Evolutionary conservation across 129 eudicot species (phyloP).

Genomic region (Lactuca sativa): DNA sequence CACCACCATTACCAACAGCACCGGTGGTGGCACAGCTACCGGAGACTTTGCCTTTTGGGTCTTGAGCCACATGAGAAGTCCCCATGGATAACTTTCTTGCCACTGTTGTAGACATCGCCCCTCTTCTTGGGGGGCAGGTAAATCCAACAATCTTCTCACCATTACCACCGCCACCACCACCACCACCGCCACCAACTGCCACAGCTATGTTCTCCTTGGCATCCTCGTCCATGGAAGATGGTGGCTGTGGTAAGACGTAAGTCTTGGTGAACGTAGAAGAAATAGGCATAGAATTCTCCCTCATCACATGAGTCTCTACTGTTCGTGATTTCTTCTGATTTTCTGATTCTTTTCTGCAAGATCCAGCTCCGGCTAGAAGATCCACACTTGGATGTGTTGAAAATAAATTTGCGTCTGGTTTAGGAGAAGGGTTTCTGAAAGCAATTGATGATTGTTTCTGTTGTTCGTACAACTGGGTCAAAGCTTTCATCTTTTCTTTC

Average conservation of each 20-base stretch:
- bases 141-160: conserved; percentile 53
- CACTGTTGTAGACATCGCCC: conserved; percentile 34
- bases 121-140: conserved; percentile 51
- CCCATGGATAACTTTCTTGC: conserved; percentile 72
- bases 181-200: conserved; percentile 23
- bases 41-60: background rate
- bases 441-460: conserved; percentile 54
- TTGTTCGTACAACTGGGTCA: conserved; percentile 76
- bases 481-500: conserved; percentile 86
- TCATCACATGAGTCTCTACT: conserved; percentile 44
- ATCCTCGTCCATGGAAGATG: conserved; percentile 26
- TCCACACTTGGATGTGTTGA: conserved; percentile 53
- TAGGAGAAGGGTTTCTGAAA: conserved; percentile 35
- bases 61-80: background rate
- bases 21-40: background rate
- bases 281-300: conserved; percentile 45
- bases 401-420: conserved; percentile 31
- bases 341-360: conserved; percentile 31
- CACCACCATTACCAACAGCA: conserved; percentile 13
- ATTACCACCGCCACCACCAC: conserved; percentile 23
- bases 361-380: conserved; percentile 29
- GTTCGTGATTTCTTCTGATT: conserved; percentile 12
- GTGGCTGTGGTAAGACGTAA: conserved; percentile 47
- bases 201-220: conserved; percentile 47
- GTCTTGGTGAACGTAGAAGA: conserved; percentile 40